Conservation (phyloP, 2,329 filamentous ascomycete species). For the Fusarium sp. region DNA sequence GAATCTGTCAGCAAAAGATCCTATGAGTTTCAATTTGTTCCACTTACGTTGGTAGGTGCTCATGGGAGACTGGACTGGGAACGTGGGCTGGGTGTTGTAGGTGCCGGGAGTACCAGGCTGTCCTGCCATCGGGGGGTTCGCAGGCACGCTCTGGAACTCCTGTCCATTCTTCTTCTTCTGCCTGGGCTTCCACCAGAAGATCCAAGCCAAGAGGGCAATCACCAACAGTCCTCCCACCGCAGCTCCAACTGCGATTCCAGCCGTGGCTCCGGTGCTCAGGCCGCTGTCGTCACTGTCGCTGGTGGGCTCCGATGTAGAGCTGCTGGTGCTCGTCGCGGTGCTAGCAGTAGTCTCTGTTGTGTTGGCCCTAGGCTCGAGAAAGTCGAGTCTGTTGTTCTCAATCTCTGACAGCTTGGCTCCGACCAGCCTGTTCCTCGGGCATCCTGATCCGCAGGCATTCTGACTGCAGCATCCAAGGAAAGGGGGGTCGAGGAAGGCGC, state of each 20-base stretch:
- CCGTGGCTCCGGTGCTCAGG: slow-evolving; percentile 35
- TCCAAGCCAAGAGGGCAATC: slow-evolving; percentile 31
- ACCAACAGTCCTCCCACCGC: slow-evolving; percentile 23
- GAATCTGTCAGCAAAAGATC: slow-evolving; percentile 9
- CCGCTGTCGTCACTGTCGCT: slow-evolving; percentile 2
- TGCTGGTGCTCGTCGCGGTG: slow-evolving; percentile 11
- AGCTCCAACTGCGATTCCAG: slow-evolving; percentile 38
- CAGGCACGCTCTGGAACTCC: slow-evolving; percentile 17
- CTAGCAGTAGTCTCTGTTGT: slow-evolving; percentile 6
- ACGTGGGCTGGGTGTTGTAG: slow-evolving; percentile 2
- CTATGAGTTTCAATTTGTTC: background rate
- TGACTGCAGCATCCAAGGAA: slow-evolving; percentile 55
- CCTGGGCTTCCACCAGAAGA: slow-evolving; percentile 39
- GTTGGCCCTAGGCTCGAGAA: slow-evolving; percentile 27
- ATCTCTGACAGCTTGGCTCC: slow-evolving; percentile 25
- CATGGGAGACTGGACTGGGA: slow-evolving; percentile 33
- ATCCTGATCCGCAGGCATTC: slow-evolving; percentile 38
- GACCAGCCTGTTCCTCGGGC: slow-evolving; percentile 23
- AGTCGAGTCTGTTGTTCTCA: slow-evolving; percentile 23
- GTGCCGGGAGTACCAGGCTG: slow-evolving; percentile 24
- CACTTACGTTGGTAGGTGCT: slow-evolving; percentile 40
- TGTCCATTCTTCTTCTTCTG: slow-evolving; percentile 30
- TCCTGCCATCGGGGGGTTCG: slow-evolving; percentile 8
- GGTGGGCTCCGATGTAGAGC: background rate
- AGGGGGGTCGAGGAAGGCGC: slow-evolving; percentile 45